Conservation (phyloP, 2,329 filamentous ascomycete genomes). For the Aspergillus ibericus region DNA sequence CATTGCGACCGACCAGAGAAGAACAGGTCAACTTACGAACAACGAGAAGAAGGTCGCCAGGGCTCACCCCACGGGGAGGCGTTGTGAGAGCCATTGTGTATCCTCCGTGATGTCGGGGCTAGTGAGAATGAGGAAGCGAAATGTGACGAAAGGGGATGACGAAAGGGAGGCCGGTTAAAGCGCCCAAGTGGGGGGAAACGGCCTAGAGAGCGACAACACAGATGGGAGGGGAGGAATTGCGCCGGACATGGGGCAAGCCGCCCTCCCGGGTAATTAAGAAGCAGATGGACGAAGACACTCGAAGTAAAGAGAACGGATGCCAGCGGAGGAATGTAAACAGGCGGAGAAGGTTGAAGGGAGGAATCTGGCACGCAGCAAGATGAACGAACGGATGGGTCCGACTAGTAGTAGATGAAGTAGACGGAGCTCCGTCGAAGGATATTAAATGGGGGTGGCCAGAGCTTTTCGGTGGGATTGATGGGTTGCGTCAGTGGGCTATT, state of each 20-base stretch:
- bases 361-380: not conserved
- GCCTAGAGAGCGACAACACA: conserved; percentile 5
- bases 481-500: no score
- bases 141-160: conserved; percentile 14
- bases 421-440: not conserved
- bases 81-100: conserved; percentile 34
- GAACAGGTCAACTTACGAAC: conserved; percentile 44
- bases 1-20: conserved; percentile 10
- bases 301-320: not conserved
- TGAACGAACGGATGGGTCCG: not conserved
- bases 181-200: conserved; percentile 11
- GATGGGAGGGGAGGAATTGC: conserved; percentile 20
- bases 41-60: conserved; percentile 47
- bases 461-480: not conserved
- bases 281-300: conserved; percentile 1
- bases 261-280: conserved; percentile 21
- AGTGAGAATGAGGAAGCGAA: conserved; percentile 4
- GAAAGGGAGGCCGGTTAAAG: conserved; percentile 12
- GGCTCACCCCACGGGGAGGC: conserved; percentile 38
- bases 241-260: conserved; percentile 33
- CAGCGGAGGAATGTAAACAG: not conserved
- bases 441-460: not conserved
- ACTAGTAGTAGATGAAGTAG: not conserved
- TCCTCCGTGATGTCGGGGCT: not conserved
- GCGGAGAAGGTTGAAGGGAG: not conserved